Conservation (phyloP, 495 filamentous ascomycete genomes). For the Aspergillus haitiensis region DNA sequence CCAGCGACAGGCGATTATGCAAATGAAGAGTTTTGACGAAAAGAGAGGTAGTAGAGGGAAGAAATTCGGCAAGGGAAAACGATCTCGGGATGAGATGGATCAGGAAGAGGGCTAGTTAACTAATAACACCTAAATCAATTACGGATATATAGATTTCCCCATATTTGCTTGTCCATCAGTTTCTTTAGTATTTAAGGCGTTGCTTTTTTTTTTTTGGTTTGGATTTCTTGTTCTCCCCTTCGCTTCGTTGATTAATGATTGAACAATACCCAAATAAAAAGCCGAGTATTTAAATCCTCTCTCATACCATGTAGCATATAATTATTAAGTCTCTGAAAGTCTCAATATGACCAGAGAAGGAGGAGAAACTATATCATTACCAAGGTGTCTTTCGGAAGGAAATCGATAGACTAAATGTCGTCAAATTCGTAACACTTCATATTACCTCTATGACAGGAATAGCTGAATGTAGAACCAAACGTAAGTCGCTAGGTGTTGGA, state of each 20-base stretch:
- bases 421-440: constrained; percentile 13
- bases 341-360: not conserved
- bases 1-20: constrained; percentile 73
- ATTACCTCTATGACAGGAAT: constrained; percentile 13
- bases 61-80: constrained; percentile 59
- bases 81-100: constrained; percentile 77
- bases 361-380: not conserved
- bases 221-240: no score
- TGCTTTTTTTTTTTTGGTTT: no score
- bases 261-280: not conserved
- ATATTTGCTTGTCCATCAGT: no score
- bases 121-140: not conserved
- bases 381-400: not conserved
- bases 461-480: constrained; percentile 2
- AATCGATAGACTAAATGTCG: constrained; percentile 2
- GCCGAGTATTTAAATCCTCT: no score
- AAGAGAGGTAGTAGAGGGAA: constrained; percentile 65
- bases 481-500: not conserved
- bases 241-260: no score
- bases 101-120: constrained; percentile 59
- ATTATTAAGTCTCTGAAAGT: not conserved
- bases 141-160: no score
- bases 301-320: no score
- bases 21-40: constrained; percentile 84
- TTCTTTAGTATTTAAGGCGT: no score